A percentile compares a stretch with the other conserved stretches of the same genome.
phyloP scores from a whole-genome alignment of 2,329 filamentous ascomycete genomes.

The Fusarium pininemorale region DNA sequence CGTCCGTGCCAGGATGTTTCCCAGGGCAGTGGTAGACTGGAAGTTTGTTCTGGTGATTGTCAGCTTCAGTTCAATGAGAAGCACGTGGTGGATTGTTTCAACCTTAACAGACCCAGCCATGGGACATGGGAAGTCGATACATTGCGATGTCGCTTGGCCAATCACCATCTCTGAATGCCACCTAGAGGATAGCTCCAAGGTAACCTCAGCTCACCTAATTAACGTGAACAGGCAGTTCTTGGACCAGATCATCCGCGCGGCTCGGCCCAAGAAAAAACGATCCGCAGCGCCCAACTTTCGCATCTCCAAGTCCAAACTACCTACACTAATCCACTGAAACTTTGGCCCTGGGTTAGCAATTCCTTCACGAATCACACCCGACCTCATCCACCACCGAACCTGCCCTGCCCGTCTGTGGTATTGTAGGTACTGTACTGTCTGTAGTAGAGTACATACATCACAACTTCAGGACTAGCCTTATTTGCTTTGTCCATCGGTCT shows the following conservation, averaged over 20 bases:
- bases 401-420: not conserved
- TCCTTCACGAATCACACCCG: constrained; percentile 7
- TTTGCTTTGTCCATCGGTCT: constrained; percentile 14
- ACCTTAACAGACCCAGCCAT: constrained; percentile 4
- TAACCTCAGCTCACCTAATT: constrained; percentile 28
- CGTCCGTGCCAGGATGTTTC: constrained; percentile 11
- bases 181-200: constrained; percentile 16
- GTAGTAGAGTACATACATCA: constrained; percentile 8
- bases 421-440: not conserved
- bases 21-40: constrained; percentile 6
- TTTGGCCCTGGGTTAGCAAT: constrained; percentile 16
- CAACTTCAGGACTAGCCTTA: constrained; percentile 10
- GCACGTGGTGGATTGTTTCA: constrained; percentile 36
- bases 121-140: constrained; percentile 1
- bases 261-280: constrained; percentile 37
- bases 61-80: constrained; percentile 3
- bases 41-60: not conserved
- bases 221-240: constrained; percentile 32
- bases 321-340: constrained; percentile 34
- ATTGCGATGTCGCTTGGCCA: not conserved
- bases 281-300: constrained; percentile 34
- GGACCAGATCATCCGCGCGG: constrained; percentile 34
- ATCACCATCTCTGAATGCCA: constrained; percentile 12
- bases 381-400: not conserved
- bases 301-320: constrained; percentile 27